Evolutionary conservation across 495 filamentous ascomycete species (phyloP), one percentile per base, ranked within the genome.

Genomic region (Xylaria curta): DNA sequence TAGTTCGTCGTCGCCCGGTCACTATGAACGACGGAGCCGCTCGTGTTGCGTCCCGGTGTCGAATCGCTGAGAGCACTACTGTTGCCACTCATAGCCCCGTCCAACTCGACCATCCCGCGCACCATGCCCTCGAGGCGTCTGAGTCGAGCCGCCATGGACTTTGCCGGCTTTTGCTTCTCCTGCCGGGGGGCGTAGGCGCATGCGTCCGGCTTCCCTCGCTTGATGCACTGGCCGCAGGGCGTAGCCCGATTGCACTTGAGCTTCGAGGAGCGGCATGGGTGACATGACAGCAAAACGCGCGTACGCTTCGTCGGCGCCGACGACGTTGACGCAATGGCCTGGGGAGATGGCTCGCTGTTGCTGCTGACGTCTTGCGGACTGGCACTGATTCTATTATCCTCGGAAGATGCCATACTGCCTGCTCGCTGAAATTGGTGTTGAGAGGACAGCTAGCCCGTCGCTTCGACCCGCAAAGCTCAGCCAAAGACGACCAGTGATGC

Each of bases 71-170:
- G 42, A 9, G 17, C 38, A 33, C 51, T 66, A 65, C n/a, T 19
- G 19, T 61, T 44, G 54, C 58, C 69, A 17, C 78, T 71, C 69
- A 68, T 28, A 74, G 75, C 64, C 56, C 74, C 78, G 59, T 78
- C 80, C 24, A 66, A 69, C 36, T 83, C 79, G 73, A 86, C 83
- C 77, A 88, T 82, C 42, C 71, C 82, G 31, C 83, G 80, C 19
- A 89, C 84, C 81, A 89, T 81, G 33, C 82, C 81, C 71, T 89
- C 87, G 1, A 89, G 83, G 59, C 84, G 83, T 74, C 82, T 84
- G 49, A 89, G 74, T 24, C 87, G 80, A 5, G 84, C 84, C 24
- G 86, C 81, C 82, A 88, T 84, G 74, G 77, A 84, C 69, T 79
- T 82, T 1, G 81, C 64, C 12, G 79, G 81, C 66, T 75, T 77